Evolutionary conservation across 768 basidiomycete genomes (phyloP), one percentile per base, ranked within the genome.

Genomic region (Mycena chlorophos): DNA sequence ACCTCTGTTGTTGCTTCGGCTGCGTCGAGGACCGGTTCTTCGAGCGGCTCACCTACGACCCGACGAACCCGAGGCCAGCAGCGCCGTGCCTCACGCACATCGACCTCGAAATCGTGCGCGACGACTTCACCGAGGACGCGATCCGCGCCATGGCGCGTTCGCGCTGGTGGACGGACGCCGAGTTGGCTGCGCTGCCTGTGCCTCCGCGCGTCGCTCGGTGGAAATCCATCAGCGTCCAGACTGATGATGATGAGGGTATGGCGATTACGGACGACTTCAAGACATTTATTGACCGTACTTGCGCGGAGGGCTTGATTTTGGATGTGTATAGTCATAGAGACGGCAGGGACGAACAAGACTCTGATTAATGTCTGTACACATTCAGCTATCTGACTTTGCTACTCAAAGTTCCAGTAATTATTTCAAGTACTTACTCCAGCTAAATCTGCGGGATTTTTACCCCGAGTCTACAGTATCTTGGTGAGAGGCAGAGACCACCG

Each of bases 81-180:
- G 52, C 25, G 2, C 52, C 52, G 5, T 31, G 14, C 10, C 31
- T 54, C 4, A 2, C 25, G 17, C 5, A 14, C 5, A n/a, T 54
- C 26, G 17, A 4, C 3, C 16, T 54, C 2, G 10, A 6, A 4
- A 3, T 10, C 2, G 30, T 25, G 2, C 20, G 29, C 3, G 30
- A 46, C 2, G 6, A 22, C 3, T 54, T 47, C 53, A n/a, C 2
- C 20, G 45, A 47, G 23, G n/a, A 38, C 13, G 3, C 2, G 2
- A 31, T 54, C 4, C 23, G 25, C 10, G 46, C 22, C 4, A 54
- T 49, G 46, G 19, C 48, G 4, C 34, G 26, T 5, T 54, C 46
- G 20, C 45, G 53, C 5, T 54, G 53, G 53, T 54, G 53, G 53
- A 16, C 53, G 10, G 46, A 37, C 17, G 45, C 34, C 16, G 46